Percentiles rank a stretch among this genome's conserved stretches.
Conservation (phyloP, 2,329 filamentous ascomycete species). For the Triangularia setosa region DNA sequence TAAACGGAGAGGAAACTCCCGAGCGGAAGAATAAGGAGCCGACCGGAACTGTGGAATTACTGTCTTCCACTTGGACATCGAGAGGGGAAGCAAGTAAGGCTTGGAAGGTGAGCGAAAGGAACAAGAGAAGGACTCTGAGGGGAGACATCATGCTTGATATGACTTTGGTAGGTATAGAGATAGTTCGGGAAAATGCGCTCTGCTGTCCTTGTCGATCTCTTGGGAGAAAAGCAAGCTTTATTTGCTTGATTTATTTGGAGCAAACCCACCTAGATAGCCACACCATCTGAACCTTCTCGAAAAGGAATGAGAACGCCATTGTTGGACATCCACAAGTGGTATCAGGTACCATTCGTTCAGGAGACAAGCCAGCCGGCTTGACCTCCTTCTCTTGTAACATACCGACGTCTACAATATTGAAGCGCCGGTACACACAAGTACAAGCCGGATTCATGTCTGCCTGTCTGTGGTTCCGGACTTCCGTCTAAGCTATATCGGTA, state of each 20-base stretch:
- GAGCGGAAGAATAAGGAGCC: not conserved
- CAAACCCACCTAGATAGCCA: too few species aligned
- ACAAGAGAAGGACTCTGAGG: not conserved
- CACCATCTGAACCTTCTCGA: too few species aligned
- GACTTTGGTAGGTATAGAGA: too few species aligned
- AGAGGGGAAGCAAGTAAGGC: not conserved
- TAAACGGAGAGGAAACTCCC: not conserved
- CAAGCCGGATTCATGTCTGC: not conserved
- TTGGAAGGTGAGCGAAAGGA: not conserved
- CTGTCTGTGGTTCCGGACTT: not conserved
- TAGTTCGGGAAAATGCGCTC: too few species aligned
- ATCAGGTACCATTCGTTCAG: not conserved
- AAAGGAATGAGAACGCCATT: too few species aligned
- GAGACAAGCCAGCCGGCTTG: too few species aligned
- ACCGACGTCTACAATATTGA: not conserved
- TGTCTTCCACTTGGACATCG: not conserved
- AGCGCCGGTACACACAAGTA: not conserved
- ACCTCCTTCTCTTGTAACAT: too few species aligned
- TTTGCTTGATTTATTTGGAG: too few species aligned
- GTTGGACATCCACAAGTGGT: too few species aligned
- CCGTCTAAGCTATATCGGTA: not conserved
- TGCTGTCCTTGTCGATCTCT: too few species aligned
- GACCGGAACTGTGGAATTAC: not conserved
- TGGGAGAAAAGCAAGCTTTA: too few species aligned
- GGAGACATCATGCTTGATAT: not conserved